Base-by-base conservation (phyloP, 2,329 filamentous ascomycete species). In the Pseudogymnoascus sp. region DNA sequence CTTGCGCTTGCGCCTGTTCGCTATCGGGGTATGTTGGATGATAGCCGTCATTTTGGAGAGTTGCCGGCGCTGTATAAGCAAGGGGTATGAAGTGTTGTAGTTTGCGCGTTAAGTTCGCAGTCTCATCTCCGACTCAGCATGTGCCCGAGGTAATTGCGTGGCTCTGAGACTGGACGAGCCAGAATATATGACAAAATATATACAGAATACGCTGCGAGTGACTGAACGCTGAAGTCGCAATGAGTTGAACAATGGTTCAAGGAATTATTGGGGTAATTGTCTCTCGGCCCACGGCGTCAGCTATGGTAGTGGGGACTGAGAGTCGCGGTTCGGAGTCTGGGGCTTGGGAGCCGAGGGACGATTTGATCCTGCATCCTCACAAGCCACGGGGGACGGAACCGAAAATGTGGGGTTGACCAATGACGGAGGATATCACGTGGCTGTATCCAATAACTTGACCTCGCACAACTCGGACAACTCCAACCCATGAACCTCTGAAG, bases 1-100 rank as follows among this genome's bases (percentile, higher is more conserved):
- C 62, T 77, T 77, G 63, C 77, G 77, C 70, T 76, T 79, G 68
- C 74, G 67, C 33, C 60, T 62, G 45, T 58, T 38, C 16, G 36
- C 22, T 60, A 60, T 30, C 35, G 58, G 58, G 35, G 33, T 60
- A 25, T 60, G 58, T 19, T 38, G 58, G 5, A 60, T 60, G 8
- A 38, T 39, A 25, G 33, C 38, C 58, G 58, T 39, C 35, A 41
- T 60, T 23, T 16, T 39, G 58, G 22, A 60, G 33, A 7, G 38
- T 60, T 60, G 35, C 33, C 36, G 49, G 63, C 5, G 28, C 35
- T 36, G 45, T 67, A 23, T 12, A 55, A 35, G n/a, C 28, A 55
- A 35, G 49, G 49, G 49, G 16, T 55, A 35, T 55, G 28, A 35
- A 55, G 28, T 55, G 49, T 35, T 55, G 28, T 55, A 35, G 49